Percentiles rank a stretch among this genome's conserved stretches.
phyloP scores from a whole-genome alignment of 768 basidiomycete genomes.

The Boletus bicolor region DNA sequence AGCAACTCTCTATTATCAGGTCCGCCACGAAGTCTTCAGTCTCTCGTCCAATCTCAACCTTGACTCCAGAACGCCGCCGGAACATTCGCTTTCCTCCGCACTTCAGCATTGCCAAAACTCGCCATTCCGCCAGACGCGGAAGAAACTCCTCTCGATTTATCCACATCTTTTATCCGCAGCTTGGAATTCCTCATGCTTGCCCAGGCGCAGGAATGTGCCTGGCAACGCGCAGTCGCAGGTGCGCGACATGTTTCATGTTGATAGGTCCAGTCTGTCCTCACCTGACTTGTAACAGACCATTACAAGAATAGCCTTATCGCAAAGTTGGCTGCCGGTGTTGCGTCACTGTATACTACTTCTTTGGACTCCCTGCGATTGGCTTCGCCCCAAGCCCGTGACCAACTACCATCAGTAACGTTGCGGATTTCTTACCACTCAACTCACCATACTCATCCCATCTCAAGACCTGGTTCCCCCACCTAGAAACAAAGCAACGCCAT shows the following conservation, averaged over 20 bases:
- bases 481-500: slow-evolving; percentile 80
- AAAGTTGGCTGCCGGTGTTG: slow-evolving; percentile 74
- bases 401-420: slow-evolving; percentile 53
- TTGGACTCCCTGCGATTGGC: slow-evolving; percentile 43
- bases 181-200: slow-evolving; percentile 81
- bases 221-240: slow-evolving; percentile 91
- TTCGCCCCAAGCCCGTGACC: slow-evolving; percentile 40
- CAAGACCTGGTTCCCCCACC: slow-evolving; percentile 72
- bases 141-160: slow-evolving; percentile 64
- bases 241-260: slow-evolving; percentile 6
- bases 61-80: slow-evolving; percentile 64
- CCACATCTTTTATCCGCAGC: slow-evolving; percentile 53
- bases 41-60: slow-evolving; percentile 13
- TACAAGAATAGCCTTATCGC: slow-evolving; percentile 83
- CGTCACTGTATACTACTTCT: slow-evolving; percentile 62
- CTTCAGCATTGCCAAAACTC: slow-evolving; percentile 53
- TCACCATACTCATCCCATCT: slow-evolving; percentile 12
- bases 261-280: not conserved
- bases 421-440: not conserved
- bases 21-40: slow-evolving; percentile 21
- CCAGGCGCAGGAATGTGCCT: slow-evolving; percentile 95
- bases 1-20: slow-evolving; percentile 70
- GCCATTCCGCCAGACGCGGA: slow-evolving; percentile 46
- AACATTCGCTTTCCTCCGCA: slow-evolving; percentile 56
- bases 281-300: slow-evolving; percentile 39